phyloP scores from a whole-genome alignment of 768 basidiomycete species.

The Astraeus odoratus region DNA sequence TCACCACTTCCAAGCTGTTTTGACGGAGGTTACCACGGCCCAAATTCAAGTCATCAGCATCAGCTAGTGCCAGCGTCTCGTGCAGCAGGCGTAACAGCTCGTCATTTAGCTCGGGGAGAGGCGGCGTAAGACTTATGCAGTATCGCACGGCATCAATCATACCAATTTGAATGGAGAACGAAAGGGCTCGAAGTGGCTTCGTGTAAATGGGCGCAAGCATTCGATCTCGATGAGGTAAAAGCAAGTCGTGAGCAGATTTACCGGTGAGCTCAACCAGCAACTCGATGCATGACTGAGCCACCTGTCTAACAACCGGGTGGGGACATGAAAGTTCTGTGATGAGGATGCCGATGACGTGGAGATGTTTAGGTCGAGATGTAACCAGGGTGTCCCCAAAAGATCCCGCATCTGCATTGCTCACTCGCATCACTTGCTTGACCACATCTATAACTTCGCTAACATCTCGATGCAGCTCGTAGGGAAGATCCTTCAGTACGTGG shows the following conservation, averaged over 20 bases:
- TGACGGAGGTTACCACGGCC: conserved; percentile 73
- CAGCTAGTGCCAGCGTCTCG: conserved; percentile 91
- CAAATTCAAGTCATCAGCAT: conserved; percentile 87
- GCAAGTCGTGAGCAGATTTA: conserved; percentile 67
- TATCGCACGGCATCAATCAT: conserved; percentile 97
- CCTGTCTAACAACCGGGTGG: conserved; percentile 76
- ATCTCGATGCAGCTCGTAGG: conserved; percentile 79
- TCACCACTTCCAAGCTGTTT: conserved; percentile 72
- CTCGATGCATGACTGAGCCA: conserved; percentile 74
- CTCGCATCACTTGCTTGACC: conserved; percentile 58
- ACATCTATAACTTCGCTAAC: conserved; percentile 73
- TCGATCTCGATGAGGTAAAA: conserved; percentile 79
- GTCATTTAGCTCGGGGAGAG: conserved; percentile 86
- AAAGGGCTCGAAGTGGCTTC: conserved; percentile 93
- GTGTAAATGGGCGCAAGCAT: conserved; percentile 87
- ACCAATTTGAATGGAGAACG: conserved; percentile 92
- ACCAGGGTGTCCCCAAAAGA: conserved; percentile 36
- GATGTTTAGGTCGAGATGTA: conserved; percentile 45
- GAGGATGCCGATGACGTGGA: conserved; percentile 74
- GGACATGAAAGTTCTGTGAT: conserved; percentile 86
- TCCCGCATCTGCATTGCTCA: conserved; percentile 48
- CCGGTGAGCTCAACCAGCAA: conserved; percentile 69
- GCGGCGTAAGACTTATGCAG: conserved; percentile 83
- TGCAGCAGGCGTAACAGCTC: conserved; percentile 87
- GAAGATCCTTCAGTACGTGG: conserved; percentile 91